Evolutionary conservation across 495 filamentous ascomycete species (phyloP), one percentile per base, ranked within the genome.

Genomic region (Letharia columbiana): DNA sequence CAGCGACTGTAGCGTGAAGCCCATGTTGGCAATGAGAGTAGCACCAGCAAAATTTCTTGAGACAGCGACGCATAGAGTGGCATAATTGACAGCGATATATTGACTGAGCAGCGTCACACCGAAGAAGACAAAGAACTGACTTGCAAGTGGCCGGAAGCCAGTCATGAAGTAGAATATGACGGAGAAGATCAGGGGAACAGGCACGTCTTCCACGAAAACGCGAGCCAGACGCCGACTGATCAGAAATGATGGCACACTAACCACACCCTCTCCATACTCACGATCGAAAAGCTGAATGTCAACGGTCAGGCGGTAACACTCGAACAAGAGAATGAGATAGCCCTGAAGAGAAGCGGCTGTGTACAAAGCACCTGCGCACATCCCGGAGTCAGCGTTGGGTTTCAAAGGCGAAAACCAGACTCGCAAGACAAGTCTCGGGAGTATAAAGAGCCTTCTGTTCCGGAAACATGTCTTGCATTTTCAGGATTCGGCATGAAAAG

Each of bases 151-250:
- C 44, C 87, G 82, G 70, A 89, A 89, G 47, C 87, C 89, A 45
- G 83, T 83, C 86, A 91, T 89, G 72, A 89, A 90, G 71, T 91
- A 91, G 71, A 81, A 89, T 8, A 89, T 88, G 59, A 84, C 72
- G 35, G 81, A 82, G 63, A 86, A 91, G 7, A 89, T 68, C 33
- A 91, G 75, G 0, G 88, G 88, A 9, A 89, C 86, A 9, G 84
- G 83, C 28, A 91, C 61, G 72, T 91, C 89, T 70, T 91, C 89
- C 1, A 85, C 77, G 10, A 84, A 76, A 15, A 89, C 72, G 42
- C 87, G 80, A 6, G 89, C 86, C 57, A 89, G 70, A 41, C 88
- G 80, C 39, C 88, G 76, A 65, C 87, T 89, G 12, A 87, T 65
- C 11, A 91, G 75, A 68, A 87, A 91, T 12, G 84, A 81, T 1